These are phyloP conservation scores for Diaporthe sp. DNA, from an alignment of 2,329 filamentous ascomycete genomes.

Conservation along the genomic window DNA sequence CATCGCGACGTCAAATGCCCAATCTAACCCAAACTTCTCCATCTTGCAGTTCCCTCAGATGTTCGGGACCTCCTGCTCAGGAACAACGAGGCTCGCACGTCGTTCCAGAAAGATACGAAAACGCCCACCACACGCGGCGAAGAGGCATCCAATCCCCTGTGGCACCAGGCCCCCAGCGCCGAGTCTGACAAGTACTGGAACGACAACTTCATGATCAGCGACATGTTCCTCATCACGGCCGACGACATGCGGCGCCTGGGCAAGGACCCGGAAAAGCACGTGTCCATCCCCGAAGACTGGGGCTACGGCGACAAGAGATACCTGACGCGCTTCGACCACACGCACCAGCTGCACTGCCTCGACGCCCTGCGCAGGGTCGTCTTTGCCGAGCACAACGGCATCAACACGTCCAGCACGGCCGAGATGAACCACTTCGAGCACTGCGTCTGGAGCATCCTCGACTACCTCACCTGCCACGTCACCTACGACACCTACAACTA, in stretches of 20 bases:
- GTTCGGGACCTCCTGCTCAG: background rate
- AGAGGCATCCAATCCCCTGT: background rate
- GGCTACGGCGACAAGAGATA: conserved; percentile 18
- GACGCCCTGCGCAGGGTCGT: conserved; percentile 9
- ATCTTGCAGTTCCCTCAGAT: background rate
- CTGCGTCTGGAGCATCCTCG: conserved; percentile 20
- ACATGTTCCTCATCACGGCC: conserved; percentile 22
- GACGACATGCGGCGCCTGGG: conserved; percentile 7
- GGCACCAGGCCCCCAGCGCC: conserved; percentile 4
- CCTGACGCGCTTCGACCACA: conserved; percentile 25
- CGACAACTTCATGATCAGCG: conserved; percentile 18
- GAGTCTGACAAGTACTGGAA: conserved; percentile 14
- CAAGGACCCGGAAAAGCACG: conserved; percentile 20
- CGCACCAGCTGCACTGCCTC: conserved; percentile 21
- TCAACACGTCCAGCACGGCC: conserved; percentile 7
- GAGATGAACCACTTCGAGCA: conserved; percentile 27
- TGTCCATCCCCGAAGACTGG: background rate
- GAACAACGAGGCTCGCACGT: background rate
- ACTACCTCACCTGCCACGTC: conserved; percentile 23
- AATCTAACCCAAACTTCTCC: background rate
- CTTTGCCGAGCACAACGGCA: conserved; percentile 2
- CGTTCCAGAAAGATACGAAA: conserved; percentile 9
- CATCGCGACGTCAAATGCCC: rapidly evolving
- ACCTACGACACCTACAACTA: conserved; percentile 23
- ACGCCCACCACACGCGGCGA: conserved; percentile 16